Base-by-base conservation (phyloP, 1,139 yeast genomes). In the Maudiozyma humilis region DNA sequence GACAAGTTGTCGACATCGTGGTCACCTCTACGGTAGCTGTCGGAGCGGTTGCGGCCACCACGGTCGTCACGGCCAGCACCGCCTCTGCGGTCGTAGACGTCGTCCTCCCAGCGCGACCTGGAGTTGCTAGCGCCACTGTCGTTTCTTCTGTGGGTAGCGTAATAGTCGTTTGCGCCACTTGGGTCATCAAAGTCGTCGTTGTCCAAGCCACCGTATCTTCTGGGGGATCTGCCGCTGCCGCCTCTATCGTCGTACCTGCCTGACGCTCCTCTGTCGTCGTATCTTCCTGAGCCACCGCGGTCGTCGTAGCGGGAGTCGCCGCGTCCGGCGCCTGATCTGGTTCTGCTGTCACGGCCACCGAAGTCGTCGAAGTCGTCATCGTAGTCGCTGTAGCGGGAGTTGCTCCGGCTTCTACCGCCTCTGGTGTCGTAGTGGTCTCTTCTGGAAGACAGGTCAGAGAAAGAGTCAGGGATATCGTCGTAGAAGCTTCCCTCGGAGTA, bases 101-200 rank as follows among this genome's bases (percentile, higher is more conserved):
- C 93, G 64, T 87, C 95, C 63, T 84, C 91, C 95, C 95, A 86
- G 14, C 75, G 69, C 0, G 83, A 67, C 16, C 67, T 64, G 3
- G 60, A 52, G 42, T 33, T 16, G 32, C 50, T 46, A 23, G 43
- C 34, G 14, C 41, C 47, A 37, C 49, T 43, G 10, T 40, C 42
- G n/a, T 45, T 41, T 44, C 56, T 52, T 42, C 54, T 55, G 27
- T 51, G 53, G 27, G 47, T 47, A 15, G 59, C 53, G 40, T 57
- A 57, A 38, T 55, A 52, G 46, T 62, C 60, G 46, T 64, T 67
- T 32, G 68, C 72, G 40, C 70, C 74, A 33, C 68, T 59, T 18
- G 55, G 52, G 41, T 51, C 60, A 38, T 45, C 51, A 34, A 43
- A 47, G 36, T 47, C 47, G 29, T 40, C 44, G 34, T 42, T 42